phyloP scores from a whole-genome alignment of 2,329 filamentous ascomycete species.

The Colletotrichum salicis region DNA sequence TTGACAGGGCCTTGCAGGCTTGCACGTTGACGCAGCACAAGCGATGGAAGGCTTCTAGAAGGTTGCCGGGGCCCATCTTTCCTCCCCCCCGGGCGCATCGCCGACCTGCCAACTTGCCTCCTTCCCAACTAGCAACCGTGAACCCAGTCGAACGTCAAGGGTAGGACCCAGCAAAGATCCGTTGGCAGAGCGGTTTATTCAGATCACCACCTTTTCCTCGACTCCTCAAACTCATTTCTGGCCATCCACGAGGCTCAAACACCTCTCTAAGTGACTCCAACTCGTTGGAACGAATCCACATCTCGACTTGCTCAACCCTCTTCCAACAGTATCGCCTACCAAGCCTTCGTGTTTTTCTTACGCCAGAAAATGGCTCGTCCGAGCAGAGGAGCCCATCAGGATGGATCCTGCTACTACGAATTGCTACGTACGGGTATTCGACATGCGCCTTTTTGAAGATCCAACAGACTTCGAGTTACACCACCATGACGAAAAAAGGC shows the following conservation, averaged over 20 bases:
- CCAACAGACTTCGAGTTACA: constrained; percentile 22
- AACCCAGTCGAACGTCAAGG: constrained; percentile 9
- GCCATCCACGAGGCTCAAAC: constrained; percentile 17
- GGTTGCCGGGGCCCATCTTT: neutral
- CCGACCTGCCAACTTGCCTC: constrained; percentile 12
- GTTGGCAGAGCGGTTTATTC: constrained; percentile 3
- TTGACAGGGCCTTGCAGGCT: neutral
- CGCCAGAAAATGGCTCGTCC: constrained; percentile 36
- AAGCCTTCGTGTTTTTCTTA: constrained; percentile 13
- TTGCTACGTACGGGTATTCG: too few species aligned
- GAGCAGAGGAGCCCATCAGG: constrained; percentile 24
- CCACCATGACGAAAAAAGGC: constrained; percentile 1
- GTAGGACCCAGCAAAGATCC: constrained; percentile 12
- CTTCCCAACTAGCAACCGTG: constrained; percentile 2
- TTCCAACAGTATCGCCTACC: constrained; percentile 1
- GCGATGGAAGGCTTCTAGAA: constrained; percentile 34
- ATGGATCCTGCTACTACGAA: constrained; percentile 13
- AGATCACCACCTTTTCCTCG: constrained; percentile 18
- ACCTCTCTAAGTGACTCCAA: neutral
- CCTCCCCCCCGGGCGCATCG: neutral
- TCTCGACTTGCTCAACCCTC: neutral
- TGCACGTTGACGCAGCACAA: neutral
- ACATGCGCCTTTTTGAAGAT: constrained; percentile 21
- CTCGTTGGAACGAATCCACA: constrained; percentile 21
- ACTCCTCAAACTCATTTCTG: constrained; percentile 13